Conservation (phyloP, 2,329 filamentous ascomycete genomes). For the Exophiala aquamarina region DNA sequence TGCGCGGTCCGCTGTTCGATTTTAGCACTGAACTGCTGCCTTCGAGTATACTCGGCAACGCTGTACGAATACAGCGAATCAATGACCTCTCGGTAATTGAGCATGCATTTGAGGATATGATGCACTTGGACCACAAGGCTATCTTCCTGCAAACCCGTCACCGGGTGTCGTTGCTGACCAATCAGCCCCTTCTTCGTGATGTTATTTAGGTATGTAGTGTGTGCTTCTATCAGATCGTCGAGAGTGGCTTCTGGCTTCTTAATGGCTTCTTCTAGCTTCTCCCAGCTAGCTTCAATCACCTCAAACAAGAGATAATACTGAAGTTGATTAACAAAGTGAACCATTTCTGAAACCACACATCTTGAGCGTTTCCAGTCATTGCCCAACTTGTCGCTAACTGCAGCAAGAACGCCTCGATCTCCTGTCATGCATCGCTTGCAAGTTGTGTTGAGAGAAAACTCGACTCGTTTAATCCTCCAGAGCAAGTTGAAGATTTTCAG, state of each 20-base stretch:
- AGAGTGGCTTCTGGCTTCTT: slow-evolving; percentile 84
- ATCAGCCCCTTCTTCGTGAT: slow-evolving; percentile 96
- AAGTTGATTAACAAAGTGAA: slow-evolving; percentile 94
- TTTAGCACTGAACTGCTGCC: slow-evolving; percentile 80
- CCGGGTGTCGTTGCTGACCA: slow-evolving; percentile 60
- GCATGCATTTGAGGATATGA: slow-evolving; percentile 90
- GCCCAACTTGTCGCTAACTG: slow-evolving; percentile 68
- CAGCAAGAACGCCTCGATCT: slow-evolving; percentile 82
- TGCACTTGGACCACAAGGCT: slow-evolving; percentile 88
- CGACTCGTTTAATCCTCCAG: slow-evolving; percentile 96
- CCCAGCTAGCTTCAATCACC: slow-evolving; percentile 96
- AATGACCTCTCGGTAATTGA: slow-evolving; percentile 87
- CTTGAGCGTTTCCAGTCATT: slow-evolving; percentile 87
- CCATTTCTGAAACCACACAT: slow-evolving; percentile 92
- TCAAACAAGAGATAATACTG: slow-evolving; percentile 99
- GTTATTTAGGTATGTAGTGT: slow-evolving; percentile 84
- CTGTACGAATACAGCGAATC: slow-evolving; percentile 94
- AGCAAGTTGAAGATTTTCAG: slow-evolving; percentile 99
- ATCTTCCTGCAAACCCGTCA: slow-evolving; percentile 60
- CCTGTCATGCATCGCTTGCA: slow-evolving; percentile 98
- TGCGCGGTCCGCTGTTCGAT: slow-evolving; percentile 66
- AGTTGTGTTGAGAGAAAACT: slow-evolving; percentile 85
- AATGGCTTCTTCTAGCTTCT: slow-evolving; percentile 79
- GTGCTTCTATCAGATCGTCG: slow-evolving; percentile 90
- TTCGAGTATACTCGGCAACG: slow-evolving; percentile 86